These are phyloP conservation scores for Pseudocercospora pini-densiflorae DNA, from an alignment of 2,329 filamentous ascomycete species.

Conservation along the genomic window DNA sequence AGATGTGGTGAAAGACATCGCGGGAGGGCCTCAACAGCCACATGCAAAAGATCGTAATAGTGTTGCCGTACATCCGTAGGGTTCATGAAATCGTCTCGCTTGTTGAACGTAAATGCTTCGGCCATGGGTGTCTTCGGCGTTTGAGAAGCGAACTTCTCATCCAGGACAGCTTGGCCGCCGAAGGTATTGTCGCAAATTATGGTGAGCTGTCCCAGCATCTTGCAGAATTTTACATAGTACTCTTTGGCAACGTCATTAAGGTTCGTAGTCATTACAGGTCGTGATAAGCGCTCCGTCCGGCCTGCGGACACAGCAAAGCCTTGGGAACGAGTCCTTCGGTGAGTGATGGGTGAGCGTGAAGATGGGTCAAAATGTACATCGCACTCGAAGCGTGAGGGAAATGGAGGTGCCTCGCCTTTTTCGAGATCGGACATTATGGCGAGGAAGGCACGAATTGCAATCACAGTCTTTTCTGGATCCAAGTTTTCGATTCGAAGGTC, in stretches of 20 bases:
- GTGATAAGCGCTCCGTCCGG: slow-evolving; percentile 69
- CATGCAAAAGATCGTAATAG: slow-evolving; percentile 94
- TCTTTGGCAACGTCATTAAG: slow-evolving; percentile 79
- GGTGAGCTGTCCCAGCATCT: slow-evolving; percentile 93
- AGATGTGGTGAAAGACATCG: slow-evolving; percentile 91
- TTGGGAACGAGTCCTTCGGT: slow-evolving; percentile 42
- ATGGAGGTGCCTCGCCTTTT: slow-evolving; percentile 81
- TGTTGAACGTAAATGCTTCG: slow-evolving; percentile 88
- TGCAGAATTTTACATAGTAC: slow-evolving; percentile 89
- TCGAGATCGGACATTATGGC: slow-evolving; percentile 93
- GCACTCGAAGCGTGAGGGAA: slow-evolving; percentile 69
- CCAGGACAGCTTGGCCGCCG: slow-evolving; percentile 90
- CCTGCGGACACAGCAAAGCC: slow-evolving; percentile 44
- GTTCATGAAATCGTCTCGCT: slow-evolving; percentile 76
- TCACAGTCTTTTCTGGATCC: slow-evolving; percentile 96
- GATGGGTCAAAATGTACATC: slow-evolving; percentile 50
- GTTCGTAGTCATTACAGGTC: slow-evolving; percentile 62
- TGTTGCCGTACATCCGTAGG: slow-evolving; percentile 84
- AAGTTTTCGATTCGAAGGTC: slow-evolving; percentile 88
- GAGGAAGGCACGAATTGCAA: slow-evolving; percentile 92
- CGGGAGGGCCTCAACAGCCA: slow-evolving; percentile 92
- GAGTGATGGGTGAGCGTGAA: slow-evolving; percentile 40
- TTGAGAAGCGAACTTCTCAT: slow-evolving; percentile 89
- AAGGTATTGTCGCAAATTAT: slow-evolving; percentile 97
- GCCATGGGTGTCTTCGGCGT: slow-evolving; percentile 93